A percentile compares a stretch with the other conserved stretches of the same genome.
These are phyloP conservation scores for Piloderma croceum DNA, from an alignment of 768 basidiomycete genomes.

Conservation along the genomic window DNA sequence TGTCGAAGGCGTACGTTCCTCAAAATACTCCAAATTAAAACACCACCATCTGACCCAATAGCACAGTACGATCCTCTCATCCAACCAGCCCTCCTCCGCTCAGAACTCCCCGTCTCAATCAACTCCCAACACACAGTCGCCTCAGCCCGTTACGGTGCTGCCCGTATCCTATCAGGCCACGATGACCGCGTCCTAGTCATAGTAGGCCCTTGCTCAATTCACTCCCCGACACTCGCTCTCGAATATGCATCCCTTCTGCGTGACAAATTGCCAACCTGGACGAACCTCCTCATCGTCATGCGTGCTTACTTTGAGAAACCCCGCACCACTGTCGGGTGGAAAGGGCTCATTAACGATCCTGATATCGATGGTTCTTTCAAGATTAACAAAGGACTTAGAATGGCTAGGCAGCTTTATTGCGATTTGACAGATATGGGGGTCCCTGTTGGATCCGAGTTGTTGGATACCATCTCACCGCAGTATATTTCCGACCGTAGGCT, in stretches of 20 bases:
- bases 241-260: slow-evolving; percentile 75
- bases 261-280: slow-evolving; percentile 57
- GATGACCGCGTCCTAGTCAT: slow-evolving; percentile 87
- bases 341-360: slow-evolving; percentile 92
- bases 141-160: slow-evolving; percentile 69
- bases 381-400: slow-evolving; percentile 11
- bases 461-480: slow-evolving; percentile 82
- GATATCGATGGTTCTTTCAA: slow-evolving; percentile 91
- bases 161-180: slow-evolving; percentile 73
- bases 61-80: slow-evolving; percentile 91
- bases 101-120: slow-evolving; percentile 70
- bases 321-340: slow-evolving; percentile 96
- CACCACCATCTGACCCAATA: too few species aligned
- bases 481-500: slow-evolving; percentile 72
- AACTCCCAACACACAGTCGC: slow-evolving; percentile 73
- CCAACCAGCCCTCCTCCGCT: slow-evolving; percentile 84
- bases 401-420: slow-evolving; percentile 82
- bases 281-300: slow-evolving; percentile 89
- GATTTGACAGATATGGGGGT: slow-evolving; percentile 87
- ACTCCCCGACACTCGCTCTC: slow-evolving; percentile 79
- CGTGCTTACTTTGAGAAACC: slow-evolving; percentile 98
- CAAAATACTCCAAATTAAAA: slow-evolving; percentile 1
- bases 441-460: slow-evolving; percentile 90
- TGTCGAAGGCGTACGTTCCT: slow-evolving; percentile 63
- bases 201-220: slow-evolving; percentile 95